A percentile compares a stretch with the other conserved stretches of the same genome.
Conservation (phyloP, 257 asterid species). For the Nicotiana benthamiana region DNA sequence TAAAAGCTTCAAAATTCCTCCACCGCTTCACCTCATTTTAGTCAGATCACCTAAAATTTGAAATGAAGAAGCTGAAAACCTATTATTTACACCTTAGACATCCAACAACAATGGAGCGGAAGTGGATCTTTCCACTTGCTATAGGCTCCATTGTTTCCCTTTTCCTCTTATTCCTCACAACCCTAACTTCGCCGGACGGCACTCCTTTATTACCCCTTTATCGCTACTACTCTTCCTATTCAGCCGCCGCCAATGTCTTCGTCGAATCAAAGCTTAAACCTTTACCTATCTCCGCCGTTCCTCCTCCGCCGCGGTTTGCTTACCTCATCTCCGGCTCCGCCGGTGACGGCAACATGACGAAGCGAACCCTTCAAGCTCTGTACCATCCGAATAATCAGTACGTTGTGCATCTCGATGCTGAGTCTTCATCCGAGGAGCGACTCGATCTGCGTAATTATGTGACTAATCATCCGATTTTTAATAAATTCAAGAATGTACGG, state of each 20-base stretch:
- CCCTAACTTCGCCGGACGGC: slow-evolving; percentile 76
- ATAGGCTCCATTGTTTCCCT: slow-evolving; percentile 58
- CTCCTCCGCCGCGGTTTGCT: slow-evolving; percentile 73
- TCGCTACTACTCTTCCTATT: slow-evolving; percentile 44
- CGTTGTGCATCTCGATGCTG: slow-evolving; percentile 88
- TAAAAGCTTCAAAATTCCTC: too few relatives aligned
- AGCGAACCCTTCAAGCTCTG: slow-evolving; percentile 64
- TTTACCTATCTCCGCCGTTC: slow-evolving; percentile 36
- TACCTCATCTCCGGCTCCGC: slow-evolving; percentile 84
- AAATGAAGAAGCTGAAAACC: slow-evolving; percentile 78
- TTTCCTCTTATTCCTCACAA: slow-evolving; percentile 57
- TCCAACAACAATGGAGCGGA: slow-evolving; percentile 61
- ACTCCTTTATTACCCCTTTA: slow-evolving; percentile 68
- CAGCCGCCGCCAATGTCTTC: slow-evolving; percentile 43
- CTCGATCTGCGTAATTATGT: slow-evolving; percentile 62
- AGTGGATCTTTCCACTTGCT: slow-evolving; percentile 86
- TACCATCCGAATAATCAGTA: slow-evolving; percentile 84
- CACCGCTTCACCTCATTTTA: too few relatives aligned
- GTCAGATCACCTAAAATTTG: too few relatives aligned
- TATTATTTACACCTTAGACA: slow-evolving; percentile 64
- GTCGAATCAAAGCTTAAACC: slow-evolving; percentile 76
- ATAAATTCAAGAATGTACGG: slow-evolving; percentile 59
- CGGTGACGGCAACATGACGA: slow-evolving; percentile 74
- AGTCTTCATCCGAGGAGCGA: slow-evolving; percentile 66
- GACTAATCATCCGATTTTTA: slow-evolving; percentile 23